Base-by-base conservation (phyloP, 2,329 filamentous ascomycete species). In the Ceratocystis variospora region DNA sequence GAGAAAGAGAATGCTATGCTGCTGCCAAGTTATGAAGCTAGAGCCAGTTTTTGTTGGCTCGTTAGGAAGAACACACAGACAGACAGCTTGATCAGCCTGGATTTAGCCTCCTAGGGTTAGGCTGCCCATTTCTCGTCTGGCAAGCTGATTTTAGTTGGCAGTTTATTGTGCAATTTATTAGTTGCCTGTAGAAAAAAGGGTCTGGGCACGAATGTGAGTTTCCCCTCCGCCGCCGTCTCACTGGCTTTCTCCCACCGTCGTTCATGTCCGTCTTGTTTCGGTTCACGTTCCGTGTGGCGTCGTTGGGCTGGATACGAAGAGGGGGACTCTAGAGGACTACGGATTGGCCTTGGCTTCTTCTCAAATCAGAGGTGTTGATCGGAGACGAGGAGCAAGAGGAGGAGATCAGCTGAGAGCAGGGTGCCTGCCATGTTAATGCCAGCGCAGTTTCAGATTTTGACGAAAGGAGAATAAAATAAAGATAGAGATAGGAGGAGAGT, bases 241-340 rank as follows among this genome's bases (percentile, higher is more conserved):
- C 19, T 31, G 28, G 31, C 17, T 12, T 17, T 8, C 55, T n/a
- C 8, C 33, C 25, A 15, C 17, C 48, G 19, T 59, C 55, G 55
- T 53, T 53, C 48, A 59, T 31, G 31, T 31, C 25, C 31, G 25
- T 59, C n/a, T 59, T 59, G 25, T 37, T 33, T 59, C 55, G 55
- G 55, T 37, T 59, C 55, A 59, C 17, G 28, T 59, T 17, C 55
- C 55, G 55, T 37, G 55, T 59, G 55, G 55, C 55, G 55, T 59
- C 28, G 31, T n/a, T 59, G 55, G 55, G 37, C 10, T 41, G 37
- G 37, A 59, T 59, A 59, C 17, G 55, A 37, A 7, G 37, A 41
- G 10, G 37, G 10, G 37, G 3, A 12, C 31, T 25, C 33, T 33
- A 33, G 31, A 59, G 55, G 55, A 12, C 22, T 25, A 31, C 19